Evolutionary conservation across 1,284 basidiomycete species (phyloP).

Genomic region (Malassezia restricta): DNA sequence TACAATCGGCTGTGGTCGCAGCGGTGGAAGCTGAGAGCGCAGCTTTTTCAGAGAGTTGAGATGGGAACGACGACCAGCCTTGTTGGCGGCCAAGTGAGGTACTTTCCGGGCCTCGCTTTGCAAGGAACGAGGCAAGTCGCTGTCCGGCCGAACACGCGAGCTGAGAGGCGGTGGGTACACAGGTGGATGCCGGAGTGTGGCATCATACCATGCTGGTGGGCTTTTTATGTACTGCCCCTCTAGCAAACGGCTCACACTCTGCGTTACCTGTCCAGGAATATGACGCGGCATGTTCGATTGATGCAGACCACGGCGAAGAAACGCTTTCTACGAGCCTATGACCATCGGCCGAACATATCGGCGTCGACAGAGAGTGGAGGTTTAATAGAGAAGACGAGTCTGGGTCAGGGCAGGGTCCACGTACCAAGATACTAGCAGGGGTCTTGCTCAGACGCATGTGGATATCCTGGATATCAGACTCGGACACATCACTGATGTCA

Average conservation of each 20-base stretch:
- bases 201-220: constrained; percentile 72
- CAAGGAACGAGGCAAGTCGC: constrained; percentile 32
- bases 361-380: neutral
- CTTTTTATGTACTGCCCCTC: constrained; percentile 58
- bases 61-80: constrained; percentile 18
- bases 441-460: constrained; percentile 72
- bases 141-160: constrained; percentile 52
- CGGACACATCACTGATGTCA: constrained; percentile 81
- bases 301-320: neutral
- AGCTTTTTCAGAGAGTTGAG: constrained; percentile 28
- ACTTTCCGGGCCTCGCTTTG: constrained; percentile 18
- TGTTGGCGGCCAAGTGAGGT: constrained; percentile 16
- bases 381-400: constrained; percentile 13
- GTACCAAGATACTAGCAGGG: constrained; percentile 40
- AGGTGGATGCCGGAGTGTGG: constrained; percentile 76
- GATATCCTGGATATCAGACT: constrained; percentile 66
- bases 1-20: constrained; percentile 56
- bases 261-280: constrained; percentile 75
- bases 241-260: constrained; percentile 71
- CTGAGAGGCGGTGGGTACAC: constrained; percentile 66
- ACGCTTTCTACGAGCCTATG: neutral
- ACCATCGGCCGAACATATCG: neutral
- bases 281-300: constrained; percentile 60
- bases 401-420: constrained; percentile 2
- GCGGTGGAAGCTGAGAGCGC: constrained; percentile 51